Evolutionary conservation across 306 rosid genomes (phyloP), one percentile per base, ranked within the genome.

Genomic region (Chamaecrista fasciculata): DNA sequence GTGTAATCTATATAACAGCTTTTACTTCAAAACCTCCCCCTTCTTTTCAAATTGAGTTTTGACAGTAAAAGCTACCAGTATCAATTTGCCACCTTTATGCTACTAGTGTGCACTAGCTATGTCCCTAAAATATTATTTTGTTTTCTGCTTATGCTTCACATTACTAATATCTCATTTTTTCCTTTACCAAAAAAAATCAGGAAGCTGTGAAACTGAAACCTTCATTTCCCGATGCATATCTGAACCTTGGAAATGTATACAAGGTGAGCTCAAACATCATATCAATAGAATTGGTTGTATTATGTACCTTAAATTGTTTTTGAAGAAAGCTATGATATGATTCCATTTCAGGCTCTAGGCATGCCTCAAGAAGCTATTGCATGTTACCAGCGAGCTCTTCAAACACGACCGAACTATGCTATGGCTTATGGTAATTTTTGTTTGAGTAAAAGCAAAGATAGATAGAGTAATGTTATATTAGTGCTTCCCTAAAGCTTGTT

Each of bases 181-280:
- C 11, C 46, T 12, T 43, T 57, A 16, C 3, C 2, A 15, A 59
- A 60, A 60, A 36, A 42, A 83, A 65, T 46, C 83, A 95, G 99
- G 99, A 95, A 86, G 99, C 99, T 29, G 95, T 91, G 62, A 95
- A 91, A 82, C 95, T 89, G 70, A 95, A 95, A 81, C 99, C 99
- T 52, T 79, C 90, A 49, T 95, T 95, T 87, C 91, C 99, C 56
- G 99, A 95, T 84, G 99, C 99, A n/a, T 95, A 95, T 67, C 75
- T 95, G 86, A 95, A 95, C 83, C 91, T 95, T 74, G 99, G 99
- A 62, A 95, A 95, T 78, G 99, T 95, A 55, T 95, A 91, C 79
- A 95, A 95, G 99, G 99, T 95, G 82, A 77, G 83, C 70, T 83
- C 75, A 50, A 85, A 74, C 62, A 40, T 82, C 65, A 29, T 83